Evolutionary conservation across 2,329 filamentous ascomycete species (phyloP).

Genomic region (Aspergillus neotritici): DNA sequence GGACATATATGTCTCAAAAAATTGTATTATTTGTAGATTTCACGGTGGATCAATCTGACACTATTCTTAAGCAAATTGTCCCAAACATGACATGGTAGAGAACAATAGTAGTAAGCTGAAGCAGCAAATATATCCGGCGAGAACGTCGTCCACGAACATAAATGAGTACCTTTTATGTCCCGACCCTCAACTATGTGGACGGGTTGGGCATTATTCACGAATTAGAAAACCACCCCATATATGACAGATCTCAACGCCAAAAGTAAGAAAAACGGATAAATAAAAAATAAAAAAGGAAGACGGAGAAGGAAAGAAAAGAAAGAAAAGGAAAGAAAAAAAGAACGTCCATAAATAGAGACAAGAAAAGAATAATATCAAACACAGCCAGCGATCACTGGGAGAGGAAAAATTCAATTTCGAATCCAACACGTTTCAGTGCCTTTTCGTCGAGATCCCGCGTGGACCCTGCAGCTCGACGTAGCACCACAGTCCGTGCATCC

Average conservation of each 20-base stretch:
- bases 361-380: not conserved
- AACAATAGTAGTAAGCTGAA: too few species aligned
- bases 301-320: not conserved
- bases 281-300: not conserved
- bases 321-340: conserved; percentile 1
- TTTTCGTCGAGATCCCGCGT: conserved; percentile 55
- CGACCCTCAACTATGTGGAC: too few species aligned
- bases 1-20: too few species aligned
- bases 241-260: not conserved
- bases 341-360: not conserved
- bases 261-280: not conserved
- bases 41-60: too few species aligned
- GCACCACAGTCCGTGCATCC: conserved; percentile 47
- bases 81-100: too few species aligned
- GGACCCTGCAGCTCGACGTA: conserved; percentile 41
- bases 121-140: too few species aligned
- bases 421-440: conserved; percentile 67
- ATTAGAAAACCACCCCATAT: conserved; percentile 1
- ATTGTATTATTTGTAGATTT: too few species aligned
- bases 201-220: too few species aligned
- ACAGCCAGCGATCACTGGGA: conserved; percentile 26
- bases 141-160: too few species aligned
- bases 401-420: conserved; percentile 75
- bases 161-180: too few species aligned
- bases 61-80: too few species aligned